Evolutionary conservation across 352 stramenopile genomes (phyloP).

Genomic region (Aphanomyces stellatus): DNA sequence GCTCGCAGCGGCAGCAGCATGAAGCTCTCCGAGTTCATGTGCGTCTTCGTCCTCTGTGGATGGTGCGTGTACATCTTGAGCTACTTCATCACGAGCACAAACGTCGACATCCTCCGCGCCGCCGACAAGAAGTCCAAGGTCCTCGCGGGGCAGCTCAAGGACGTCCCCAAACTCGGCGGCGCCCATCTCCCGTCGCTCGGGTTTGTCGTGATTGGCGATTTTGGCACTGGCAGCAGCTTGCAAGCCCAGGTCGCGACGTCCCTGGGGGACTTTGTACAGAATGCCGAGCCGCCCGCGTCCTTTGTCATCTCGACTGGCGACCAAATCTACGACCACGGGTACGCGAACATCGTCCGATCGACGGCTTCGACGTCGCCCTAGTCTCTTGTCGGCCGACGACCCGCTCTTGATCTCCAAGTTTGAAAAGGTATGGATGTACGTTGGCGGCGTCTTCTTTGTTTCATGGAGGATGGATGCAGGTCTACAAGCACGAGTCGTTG

Average conservation of each 20-base stretch:
- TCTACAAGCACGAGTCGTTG: conserved; percentile 57
- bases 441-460: no score
- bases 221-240: conserved; percentile 52
- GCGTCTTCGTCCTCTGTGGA: not conserved
- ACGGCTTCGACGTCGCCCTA: conserved; percentile 18
- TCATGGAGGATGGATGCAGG: conserved; percentile 42
- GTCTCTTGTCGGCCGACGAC: conserved; percentile 50
- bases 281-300: conserved; percentile 45
- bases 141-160: conserved; percentile 6
- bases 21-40: conserved; percentile 16
- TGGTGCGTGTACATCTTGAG: conserved; percentile 22
- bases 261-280: conserved; percentile 45
- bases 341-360: not conserved
- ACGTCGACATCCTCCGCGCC: conserved; percentile 9
- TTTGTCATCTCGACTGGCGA: conserved; percentile 81
- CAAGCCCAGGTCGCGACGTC: conserved; percentile 54
- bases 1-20: not conserved
- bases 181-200: not conserved
- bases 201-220: conserved; percentile 78
- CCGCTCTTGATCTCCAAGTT: conserved; percentile 56
- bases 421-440: conserved; percentile 46
- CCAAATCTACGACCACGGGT: conserved; percentile 83
- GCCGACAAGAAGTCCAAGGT: conserved; percentile 13
- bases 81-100: conserved; percentile 21
- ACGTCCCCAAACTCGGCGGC: not conserved